Percentiles rank a stretch among this genome's conserved stretches.
Conservation (phyloP, 2,329 filamentous ascomycete species). For the Neofusicoccum umdonicola region DNA sequence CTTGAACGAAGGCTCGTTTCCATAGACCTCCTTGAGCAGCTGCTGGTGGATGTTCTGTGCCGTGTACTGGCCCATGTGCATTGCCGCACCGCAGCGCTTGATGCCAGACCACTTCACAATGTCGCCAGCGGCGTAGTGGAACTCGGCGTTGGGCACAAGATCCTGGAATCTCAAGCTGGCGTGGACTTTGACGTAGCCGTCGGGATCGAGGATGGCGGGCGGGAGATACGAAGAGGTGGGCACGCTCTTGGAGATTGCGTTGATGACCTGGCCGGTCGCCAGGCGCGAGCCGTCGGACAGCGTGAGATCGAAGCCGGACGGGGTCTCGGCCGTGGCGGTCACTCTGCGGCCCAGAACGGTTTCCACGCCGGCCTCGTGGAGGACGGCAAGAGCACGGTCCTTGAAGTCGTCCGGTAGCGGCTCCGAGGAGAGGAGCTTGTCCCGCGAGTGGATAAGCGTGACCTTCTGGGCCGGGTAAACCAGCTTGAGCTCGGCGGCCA, state of each 20-base stretch:
- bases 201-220: constrained; percentile 54
- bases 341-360: constrained; percentile 63
- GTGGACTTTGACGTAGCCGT: constrained; percentile 65
- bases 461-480: constrained; percentile 63
- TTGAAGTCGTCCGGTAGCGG: constrained; percentile 69
- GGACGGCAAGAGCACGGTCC: constrained; percentile 57
- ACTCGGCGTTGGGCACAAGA: constrained; percentile 46
- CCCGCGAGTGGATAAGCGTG: constrained; percentile 70
- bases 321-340: constrained; percentile 32
- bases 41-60: constrained; percentile 55
- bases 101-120: constrained; percentile 71
- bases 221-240: constrained; percentile 66
- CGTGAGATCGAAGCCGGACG: constrained; percentile 29
- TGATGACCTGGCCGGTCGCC: constrained; percentile 63
- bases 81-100: constrained; percentile 73
- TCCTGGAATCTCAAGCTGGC: constrained; percentile 25
- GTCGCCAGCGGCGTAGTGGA: constrained; percentile 70
- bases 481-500: constrained; percentile 74
- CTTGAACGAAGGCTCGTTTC: neutral
- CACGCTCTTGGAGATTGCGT: constrained; percentile 63
- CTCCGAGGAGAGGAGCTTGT: constrained; percentile 70
- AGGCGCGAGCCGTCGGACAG: constrained; percentile 48
- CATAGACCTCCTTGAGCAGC: constrained; percentile 28
- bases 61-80: constrained; percentile 67
- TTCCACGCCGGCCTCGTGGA: constrained; percentile 63